phyloP scores from a whole-genome alignment of 2,329 filamentous ascomycete species.

The Stagonosporopsis cucurbitacearum region DNA sequence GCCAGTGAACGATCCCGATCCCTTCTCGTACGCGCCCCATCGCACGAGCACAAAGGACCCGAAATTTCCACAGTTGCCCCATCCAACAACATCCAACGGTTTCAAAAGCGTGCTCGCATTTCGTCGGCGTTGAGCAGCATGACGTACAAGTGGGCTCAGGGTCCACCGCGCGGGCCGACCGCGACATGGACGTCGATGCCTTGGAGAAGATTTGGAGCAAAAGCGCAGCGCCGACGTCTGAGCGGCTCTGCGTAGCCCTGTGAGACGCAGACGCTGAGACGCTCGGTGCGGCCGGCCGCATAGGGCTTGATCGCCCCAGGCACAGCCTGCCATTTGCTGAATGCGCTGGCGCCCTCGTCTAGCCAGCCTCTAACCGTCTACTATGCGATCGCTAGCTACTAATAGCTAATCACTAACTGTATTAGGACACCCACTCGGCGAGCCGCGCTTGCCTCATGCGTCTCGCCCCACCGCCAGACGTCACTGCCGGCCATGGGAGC shows the following conservation, averaged over 20 bases:
- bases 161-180: slow-evolving; percentile 30
- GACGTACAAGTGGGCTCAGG: slow-evolving; percentile 41
- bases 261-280: too few relatives aligned
- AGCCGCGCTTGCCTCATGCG: slow-evolving; percentile 22
- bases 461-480: slow-evolving; percentile 22
- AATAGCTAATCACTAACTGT: too few relatives aligned
- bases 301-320: slow-evolving; percentile 15
- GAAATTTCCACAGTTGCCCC: slow-evolving; percentile 32
- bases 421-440: slow-evolving; percentile 23
- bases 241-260: slow-evolving; percentile 19
- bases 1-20: slow-evolving; percentile 26
- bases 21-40: slow-evolving; percentile 28
- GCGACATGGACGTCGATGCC: slow-evolving; percentile 5
- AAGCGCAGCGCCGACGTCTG: slow-evolving; percentile 16
- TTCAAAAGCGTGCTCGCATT: slow-evolving; percentile 28
- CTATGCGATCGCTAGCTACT: too few relatives aligned
- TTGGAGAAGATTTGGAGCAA: slow-evolving; percentile 17
- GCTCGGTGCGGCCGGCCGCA: slow-evolving; percentile 9
- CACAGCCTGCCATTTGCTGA: slow-evolving; percentile 1
- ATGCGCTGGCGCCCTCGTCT: not conserved
- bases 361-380: too few relatives aligned
- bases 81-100: slow-evolving; percentile 40
- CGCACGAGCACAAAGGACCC: slow-evolving; percentile 12
- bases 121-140: slow-evolving; percentile 26
- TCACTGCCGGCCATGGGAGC: slow-evolving; percentile 22